Evolutionary conservation across 345 rosid genomes (phyloP), one percentile per base, ranked within the genome.

Genomic region (Acer negundo): DNA sequence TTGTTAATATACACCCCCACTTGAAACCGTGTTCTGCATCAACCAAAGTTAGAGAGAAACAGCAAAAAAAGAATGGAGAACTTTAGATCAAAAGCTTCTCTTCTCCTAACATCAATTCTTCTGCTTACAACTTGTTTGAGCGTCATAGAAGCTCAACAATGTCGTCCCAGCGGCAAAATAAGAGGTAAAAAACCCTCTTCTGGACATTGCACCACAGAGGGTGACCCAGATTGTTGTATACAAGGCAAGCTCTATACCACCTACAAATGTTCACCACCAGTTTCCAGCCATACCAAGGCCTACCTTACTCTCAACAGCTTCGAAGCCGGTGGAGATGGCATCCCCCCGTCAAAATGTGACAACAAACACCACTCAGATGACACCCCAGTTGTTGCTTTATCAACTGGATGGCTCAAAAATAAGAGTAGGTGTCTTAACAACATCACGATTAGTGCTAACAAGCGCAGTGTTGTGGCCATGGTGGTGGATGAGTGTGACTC

Each of bases 401-500:
- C 85, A n/a, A 75, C 85, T 0, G 83, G 86, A 44, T 84, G 86
- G 85, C 78, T 69, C 42, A 22, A 73, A 56, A 44, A 76, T 4
- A 64, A n/a, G 31, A 70, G 47, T 1, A 77, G 85, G 62, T 83
- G 86, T 61, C 69, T 64, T 10, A 42, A 70, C 38, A 77, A 79
- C 24, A 83, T 83, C n/a, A 71, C 51, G 38, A 65, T 83, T 8
- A 7, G 40, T 1, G 85, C 80, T 4, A 85, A 85, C 15, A 83
- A 84, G 24, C 76, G 28, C 24, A 66, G 69, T 16, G 80, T 72
- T 2, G 53, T 24, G 64, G 85, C 82, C 9, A 80, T 47, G 87
- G 82, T 78, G 66, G 90, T 87, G 26, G 82, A 80, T 31, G 87
- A 77, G 31, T 80, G 85, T 67, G 84, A 83, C 75, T 85, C 82